A percentile compares a stretch with the other conserved stretches of the same genome.
phyloP scores from a whole-genome alignment of 1,284 basidiomycete genomes.

The Exobasidium rhododendri region DNA sequence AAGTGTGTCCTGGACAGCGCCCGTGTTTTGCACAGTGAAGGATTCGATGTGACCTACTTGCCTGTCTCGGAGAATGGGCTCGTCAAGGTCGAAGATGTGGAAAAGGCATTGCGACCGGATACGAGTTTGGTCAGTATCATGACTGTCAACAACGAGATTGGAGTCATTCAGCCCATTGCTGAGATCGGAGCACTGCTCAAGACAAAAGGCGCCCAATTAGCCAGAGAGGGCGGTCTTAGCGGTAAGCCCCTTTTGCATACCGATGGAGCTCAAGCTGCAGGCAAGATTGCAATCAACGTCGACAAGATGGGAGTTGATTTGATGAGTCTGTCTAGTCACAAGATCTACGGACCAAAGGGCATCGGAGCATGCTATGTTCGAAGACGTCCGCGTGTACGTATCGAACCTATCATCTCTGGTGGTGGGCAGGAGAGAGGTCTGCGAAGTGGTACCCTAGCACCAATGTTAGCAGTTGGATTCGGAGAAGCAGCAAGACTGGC shows the following conservation, averaged over 20 bases:
- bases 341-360: slow-evolving; percentile 97
- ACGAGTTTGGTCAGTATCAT: slow-evolving; percentile 89
- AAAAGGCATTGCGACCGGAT: slow-evolving; percentile 76
- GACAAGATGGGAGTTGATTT: slow-evolving; percentile 94
- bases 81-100: slow-evolving; percentile 71
- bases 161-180: slow-evolving; percentile 93
- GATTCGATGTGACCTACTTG: slow-evolving; percentile 95
- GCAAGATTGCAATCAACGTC: slow-evolving; percentile 67
- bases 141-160: slow-evolving; percentile 99
- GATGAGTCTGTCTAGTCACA: slow-evolving; percentile 95
- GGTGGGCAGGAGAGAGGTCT: slow-evolving; percentile 97
- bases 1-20: slow-evolving; percentile 99
- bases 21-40: slow-evolving; percentile 89
- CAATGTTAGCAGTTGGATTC: slow-evolving; percentile 84
- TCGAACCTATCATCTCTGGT: slow-evolving; percentile 92
- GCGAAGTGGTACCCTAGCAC: slow-evolving; percentile 86
- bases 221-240: slow-evolving; percentile 60
- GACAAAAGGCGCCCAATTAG: slow-evolving; percentile 61
- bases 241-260: slow-evolving; percentile 82
- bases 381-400: slow-evolving; percentile 81
- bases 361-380: slow-evolving; percentile 92
- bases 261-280: slow-evolving; percentile 92
- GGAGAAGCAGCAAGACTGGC: slow-evolving; percentile 94
- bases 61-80: slow-evolving; percentile 86
- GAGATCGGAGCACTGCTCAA: slow-evolving; percentile 83